Percentiles rank a stretch among this genome's conserved stretches.
phyloP scores from a whole-genome alignment of 805 yeast genomes.

The Wickerhamomyces canadensis region DNA sequence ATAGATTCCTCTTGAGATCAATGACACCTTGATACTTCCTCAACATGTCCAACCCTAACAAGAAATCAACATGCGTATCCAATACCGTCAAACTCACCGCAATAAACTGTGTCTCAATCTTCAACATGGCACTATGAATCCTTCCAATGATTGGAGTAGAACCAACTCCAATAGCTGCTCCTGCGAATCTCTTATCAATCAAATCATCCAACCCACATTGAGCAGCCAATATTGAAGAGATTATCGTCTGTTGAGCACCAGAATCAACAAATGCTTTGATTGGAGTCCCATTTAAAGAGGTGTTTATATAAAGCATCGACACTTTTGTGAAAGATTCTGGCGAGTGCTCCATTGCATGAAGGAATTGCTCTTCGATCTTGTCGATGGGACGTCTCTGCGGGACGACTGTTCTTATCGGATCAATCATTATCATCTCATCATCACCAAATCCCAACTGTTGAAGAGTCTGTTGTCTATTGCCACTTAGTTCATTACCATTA shows the following conservation, averaged over 20 bases:
- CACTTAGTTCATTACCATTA: conserved; percentile 37
- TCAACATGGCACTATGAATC: conserved; percentile 83
- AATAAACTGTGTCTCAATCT: conserved; percentile 58
- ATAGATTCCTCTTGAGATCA: conserved; percentile 60
- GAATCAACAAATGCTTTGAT: conserved; percentile 94
- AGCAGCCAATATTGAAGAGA: conserved; percentile 74
- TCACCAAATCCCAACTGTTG: conserved; percentile 43
- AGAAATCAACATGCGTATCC: conserved; percentile 66
- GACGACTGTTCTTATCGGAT: too few relatives aligned
- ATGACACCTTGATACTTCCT: conserved; percentile 80
- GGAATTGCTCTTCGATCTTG: conserved; percentile 77
- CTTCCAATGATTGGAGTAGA: conserved; percentile 71
- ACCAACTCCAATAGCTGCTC: conserved; percentile 91
- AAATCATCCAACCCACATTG: conserved; percentile 62
- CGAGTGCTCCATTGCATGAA: conserved; percentile 74
- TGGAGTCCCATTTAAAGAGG: conserved; percentile 72
- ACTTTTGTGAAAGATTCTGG: conserved; percentile 88
- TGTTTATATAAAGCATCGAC: conserved; percentile 74
- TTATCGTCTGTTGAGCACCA: conserved; percentile 89
- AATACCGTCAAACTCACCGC: conserved; percentile 69
- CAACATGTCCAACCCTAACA: conserved; percentile 89
- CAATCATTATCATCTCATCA: conserved; percentile 43
- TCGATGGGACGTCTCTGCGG: too few relatives aligned
- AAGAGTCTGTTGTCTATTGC: conserved; percentile 30
- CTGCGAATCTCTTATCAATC: conserved; percentile 74